Evolutionary conservation across 1,284 basidiomycete species (phyloP), one percentile per base, ranked within the genome.

Genomic region (Taiwanofungus camphoratus): DNA sequence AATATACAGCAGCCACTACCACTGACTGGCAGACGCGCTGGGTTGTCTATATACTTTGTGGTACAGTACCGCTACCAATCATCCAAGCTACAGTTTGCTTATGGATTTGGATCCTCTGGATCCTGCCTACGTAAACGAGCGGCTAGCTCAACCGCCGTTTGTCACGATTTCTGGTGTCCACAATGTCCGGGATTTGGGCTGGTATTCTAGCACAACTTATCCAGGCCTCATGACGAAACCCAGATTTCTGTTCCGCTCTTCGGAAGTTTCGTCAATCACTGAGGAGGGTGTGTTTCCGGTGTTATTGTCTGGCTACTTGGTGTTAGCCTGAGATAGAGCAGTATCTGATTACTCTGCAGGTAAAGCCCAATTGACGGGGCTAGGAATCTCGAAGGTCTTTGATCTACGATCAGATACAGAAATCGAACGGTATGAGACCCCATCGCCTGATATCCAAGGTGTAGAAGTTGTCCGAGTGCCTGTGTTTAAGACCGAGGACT

Each of bases 381-480:
- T 88, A n/a, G 80, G 81, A 4, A 71, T 88, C 46, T 68, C 71
- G 3, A 78, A 67, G 45, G 70, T 86, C 37, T 88, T 79, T 54
- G 85, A 88, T 65, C 66, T 88, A 38, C 74, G 86, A 52, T 87
- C 84, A 5, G 82, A 87, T 55, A 79, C 76, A 2, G 86, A 88
- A 64, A 84, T 87, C 54, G 66, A 65, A 52, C 85, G 85, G 60
- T 88, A 85, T 61, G 70, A 76, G 44, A 64, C 76, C 3, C 80
- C 81, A 18, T 65, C 73, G 45, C 86, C 85, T 27, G 51, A 62
- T 11, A 78, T 88, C 41, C 71, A 77, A 24, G 81, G 75, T 6
- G 68, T 86, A 16, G 68, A 77, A 36, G 61, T 87, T 44, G 35
- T 77, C 15, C 76, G 71, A 45, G 62, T 68, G 13, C 84, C 86